Evolutionary conservation across 1,284 basidiomycete species (phyloP), one percentile per base, ranked within the genome.

Genomic region (Quambalaria eucalypti): DNA sequence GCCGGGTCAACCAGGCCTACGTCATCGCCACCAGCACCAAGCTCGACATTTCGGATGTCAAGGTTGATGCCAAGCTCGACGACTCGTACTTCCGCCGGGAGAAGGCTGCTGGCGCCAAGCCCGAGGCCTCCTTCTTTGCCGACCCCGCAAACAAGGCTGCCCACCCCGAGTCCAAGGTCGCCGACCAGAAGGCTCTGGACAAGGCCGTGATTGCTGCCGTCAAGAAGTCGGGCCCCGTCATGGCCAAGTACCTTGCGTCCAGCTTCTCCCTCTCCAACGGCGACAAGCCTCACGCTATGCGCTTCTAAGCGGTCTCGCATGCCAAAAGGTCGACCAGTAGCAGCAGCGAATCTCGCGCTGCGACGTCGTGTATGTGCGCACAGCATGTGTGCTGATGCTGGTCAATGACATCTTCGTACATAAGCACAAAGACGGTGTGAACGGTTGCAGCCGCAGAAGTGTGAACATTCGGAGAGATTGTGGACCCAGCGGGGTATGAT

Each of bases 1-100:
- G 93, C 78, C 85, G 95, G 78, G 92, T 99, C 64, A 95, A 93
- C 82, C 93, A 97, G 82, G 91, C 95, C 57, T 99, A 98, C 79
- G 92, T 95, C 64, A 97, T 99, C 76, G 90, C 93, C 63, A 99
- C 95, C 62, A 91, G 91, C 62, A 97, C 95, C 76, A 92, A 88
- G 81, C 80, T 98, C 72, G 88, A 96, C 71, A 79, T 98, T 64
- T 82, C 81, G 48, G 82, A 81, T 66, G 81, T 90, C 77, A 83
- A 84, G 80, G 62, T 77, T 36, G 76, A 77, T 57, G 84, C 87
- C 70, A 90, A 93, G 80, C 81, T 97, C 81, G 87, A 87, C 80
- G 95, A 99, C 78, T 80, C 88, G 48, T 97, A 96, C 83, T 98
- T 99, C 78, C 62, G 65, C 53, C 65, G 66, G 58, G 73, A 73